These are phyloP conservation scores for Priceomyces melissophilus DNA, from an alignment of 805 yeast genomes.

Conservation along the genomic window DNA sequence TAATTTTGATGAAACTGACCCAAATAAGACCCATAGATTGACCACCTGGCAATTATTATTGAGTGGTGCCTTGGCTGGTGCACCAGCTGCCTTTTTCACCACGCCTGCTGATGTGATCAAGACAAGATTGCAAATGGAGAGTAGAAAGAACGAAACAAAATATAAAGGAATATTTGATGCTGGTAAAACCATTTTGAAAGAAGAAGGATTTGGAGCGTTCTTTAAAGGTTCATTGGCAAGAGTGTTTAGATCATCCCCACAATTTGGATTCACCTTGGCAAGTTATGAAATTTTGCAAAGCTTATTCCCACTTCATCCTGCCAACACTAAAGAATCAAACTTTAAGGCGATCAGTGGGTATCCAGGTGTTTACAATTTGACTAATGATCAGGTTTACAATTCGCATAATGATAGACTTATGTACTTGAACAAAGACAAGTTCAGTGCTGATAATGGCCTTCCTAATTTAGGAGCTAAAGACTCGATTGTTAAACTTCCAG, in stretches of 20 bases:
- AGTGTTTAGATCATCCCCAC: constrained; percentile 93
- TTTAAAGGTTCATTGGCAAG: constrained; percentile 97
- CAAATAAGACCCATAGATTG: constrained; percentile 54
- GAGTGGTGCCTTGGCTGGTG: constrained; percentile 94
- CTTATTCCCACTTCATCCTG: constrained; percentile 65
- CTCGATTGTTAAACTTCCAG: constrained; percentile 41
- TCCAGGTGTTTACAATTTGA: constrained; percentile 44
- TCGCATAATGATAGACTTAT: constrained; percentile 34
- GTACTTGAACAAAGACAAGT: constrained; percentile 33
- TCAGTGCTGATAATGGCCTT: constrained; percentile 30
- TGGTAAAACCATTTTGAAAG: constrained; percentile 63
- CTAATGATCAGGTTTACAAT: constrained; percentile 44
- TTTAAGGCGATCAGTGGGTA: constrained; percentile 43
- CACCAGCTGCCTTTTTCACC: constrained; percentile 95
- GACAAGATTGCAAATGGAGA: constrained; percentile 87
- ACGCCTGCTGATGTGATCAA: constrained; percentile 97
- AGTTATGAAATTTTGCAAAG: constrained; percentile 89
- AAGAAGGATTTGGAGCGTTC: constrained; percentile 82
- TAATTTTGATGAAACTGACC: constrained; percentile 72
- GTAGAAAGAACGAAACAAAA: constrained; percentile 69
- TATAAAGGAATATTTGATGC: constrained; percentile 81
- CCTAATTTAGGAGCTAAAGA: constrained; percentile 28
- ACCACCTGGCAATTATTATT: constrained; percentile 79
- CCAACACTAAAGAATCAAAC: constrained; percentile 40
- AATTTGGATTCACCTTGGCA: constrained; percentile 96